A percentile compares a stretch with the other conserved stretches of the same genome.
Evolutionary conservation across 495 filamentous ascomycete genomes (phyloP).

Genomic region (Aspergillus kassunensis): DNA sequence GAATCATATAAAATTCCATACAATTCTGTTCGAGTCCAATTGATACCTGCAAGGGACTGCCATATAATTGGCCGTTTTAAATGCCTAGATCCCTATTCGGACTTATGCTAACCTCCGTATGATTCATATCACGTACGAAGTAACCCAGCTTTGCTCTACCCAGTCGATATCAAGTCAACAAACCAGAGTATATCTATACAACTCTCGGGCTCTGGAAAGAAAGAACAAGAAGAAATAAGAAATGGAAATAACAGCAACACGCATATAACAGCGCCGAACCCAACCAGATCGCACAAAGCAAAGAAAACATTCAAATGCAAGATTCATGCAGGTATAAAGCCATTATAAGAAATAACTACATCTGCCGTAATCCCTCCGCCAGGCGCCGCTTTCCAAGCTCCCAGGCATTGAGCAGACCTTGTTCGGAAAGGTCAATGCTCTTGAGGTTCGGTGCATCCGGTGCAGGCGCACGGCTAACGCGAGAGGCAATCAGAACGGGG

Average conservation of each 20-base stretch:
- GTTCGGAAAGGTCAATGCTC: constrained; percentile 91
- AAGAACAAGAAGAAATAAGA: constrained; percentile 14
- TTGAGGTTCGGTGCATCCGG: constrained; percentile 85
- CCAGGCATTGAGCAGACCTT: constrained; percentile 91
- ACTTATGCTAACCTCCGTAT: too few species aligned
- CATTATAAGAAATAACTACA: constrained; percentile 25
- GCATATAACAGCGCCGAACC: constrained; percentile 39
- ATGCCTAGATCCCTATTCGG: neutral
- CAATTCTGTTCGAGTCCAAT: neutral
- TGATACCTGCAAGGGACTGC: neutral
- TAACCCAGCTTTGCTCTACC: neutral
- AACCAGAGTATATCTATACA: constrained; percentile 28
- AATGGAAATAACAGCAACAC: constrained; percentile 13
- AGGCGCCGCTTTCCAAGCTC: constrained; percentile 92
- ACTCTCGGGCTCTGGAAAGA: constrained; percentile 15
- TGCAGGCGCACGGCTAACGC: constrained; percentile 87
- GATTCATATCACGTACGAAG: too few species aligned
- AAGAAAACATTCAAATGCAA: constrained; percentile 22
- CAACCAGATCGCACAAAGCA: constrained; percentile 36
- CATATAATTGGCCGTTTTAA: neutral
- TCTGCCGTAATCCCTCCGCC: constrained; percentile 84
- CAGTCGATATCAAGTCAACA: constrained; percentile 3
- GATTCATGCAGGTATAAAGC: constrained; percentile 21
- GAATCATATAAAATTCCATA: neutral
- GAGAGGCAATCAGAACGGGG: constrained; percentile 81